A percentile compares a stretch with the other conserved stretches of the same genome.
phyloP scores from a whole-genome alignment of 441 rosid genomes.

The Gossypium trilobum region DNA sequence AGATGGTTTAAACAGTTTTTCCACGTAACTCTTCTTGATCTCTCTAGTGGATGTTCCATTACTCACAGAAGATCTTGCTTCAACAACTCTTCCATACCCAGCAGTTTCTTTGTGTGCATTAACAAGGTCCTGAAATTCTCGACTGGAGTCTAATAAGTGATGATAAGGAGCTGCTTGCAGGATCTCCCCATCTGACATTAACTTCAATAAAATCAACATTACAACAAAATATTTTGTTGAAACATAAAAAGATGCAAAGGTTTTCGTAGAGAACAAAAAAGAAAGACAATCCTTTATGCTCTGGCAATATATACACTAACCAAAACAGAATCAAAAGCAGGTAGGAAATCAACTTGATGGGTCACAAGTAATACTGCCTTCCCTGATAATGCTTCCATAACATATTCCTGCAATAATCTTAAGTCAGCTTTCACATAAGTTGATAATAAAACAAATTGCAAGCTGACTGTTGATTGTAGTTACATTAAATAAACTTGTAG shows the following conservation, averaged over 20 bases:
- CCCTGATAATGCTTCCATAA: conserved; percentile 60
- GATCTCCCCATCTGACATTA: conserved; percentile 90
- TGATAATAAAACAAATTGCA: neutral
- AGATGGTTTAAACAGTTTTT: conserved; percentile 30
- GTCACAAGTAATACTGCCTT: conserved; percentile 87
- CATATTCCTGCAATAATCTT: conserved; percentile 54
- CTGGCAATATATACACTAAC: conserved; percentile 27
- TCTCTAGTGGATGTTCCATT: conserved; percentile 31
- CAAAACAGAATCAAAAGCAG: conserved; percentile 80
- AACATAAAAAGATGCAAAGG: neutral
- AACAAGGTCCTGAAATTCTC: conserved; percentile 78
- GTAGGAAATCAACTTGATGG: conserved; percentile 95
- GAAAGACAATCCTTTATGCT: neutral
- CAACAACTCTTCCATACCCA: conserved; percentile 53
- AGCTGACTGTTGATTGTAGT: conserved; percentile 7
- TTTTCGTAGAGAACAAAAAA: neutral
- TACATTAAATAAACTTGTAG: conserved; percentile 79
- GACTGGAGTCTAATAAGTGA: conserved; percentile 50
- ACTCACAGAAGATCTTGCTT: conserved; percentile 28
- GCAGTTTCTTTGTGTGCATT: conserved; percentile 90
- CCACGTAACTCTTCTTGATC: conserved; percentile 40
- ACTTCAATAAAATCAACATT: conserved; percentile 30
- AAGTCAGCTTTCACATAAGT: conserved; percentile 17
- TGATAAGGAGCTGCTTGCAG: conserved; percentile 61
- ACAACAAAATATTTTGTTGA: neutral